A percentile compares a stretch with the other conserved stretches of the same genome.
These are phyloP conservation scores for Hirschioporus abietinus DNA, from an alignment of 768 basidiomycete genomes.

Conservation along the genomic window DNA sequence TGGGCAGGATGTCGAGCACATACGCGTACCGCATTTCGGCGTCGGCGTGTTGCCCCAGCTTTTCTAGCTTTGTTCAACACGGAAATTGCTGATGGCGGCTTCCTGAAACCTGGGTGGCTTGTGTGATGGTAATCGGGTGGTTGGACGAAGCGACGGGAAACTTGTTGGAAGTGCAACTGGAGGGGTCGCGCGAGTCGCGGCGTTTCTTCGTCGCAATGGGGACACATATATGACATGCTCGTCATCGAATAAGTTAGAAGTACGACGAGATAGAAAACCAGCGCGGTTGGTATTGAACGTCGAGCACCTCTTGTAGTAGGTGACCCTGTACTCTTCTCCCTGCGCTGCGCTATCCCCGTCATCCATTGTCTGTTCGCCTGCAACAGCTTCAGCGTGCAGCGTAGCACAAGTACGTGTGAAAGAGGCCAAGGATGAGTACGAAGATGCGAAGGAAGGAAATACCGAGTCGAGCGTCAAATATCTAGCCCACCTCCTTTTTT, in stretches of 20 bases:
- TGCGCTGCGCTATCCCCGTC: no score
- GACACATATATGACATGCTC: conserved; percentile 38
- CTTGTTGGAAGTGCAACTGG: conserved; percentile 9
- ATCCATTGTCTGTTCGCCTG: no score
- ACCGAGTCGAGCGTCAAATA: no score
- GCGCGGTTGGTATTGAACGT: no score
- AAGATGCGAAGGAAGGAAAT: no score
- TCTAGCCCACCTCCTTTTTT: no score
- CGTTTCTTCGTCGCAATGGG: conserved; percentile 34
- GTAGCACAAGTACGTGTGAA: no score
- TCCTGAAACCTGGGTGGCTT: conserved; percentile 24
- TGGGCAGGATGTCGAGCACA: conserved; percentile 66
- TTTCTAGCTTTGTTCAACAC: conserved; percentile 62
- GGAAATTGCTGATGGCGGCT: conserved; percentile 42
- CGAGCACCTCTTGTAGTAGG: no score
- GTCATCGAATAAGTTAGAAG: conserved; percentile 33
- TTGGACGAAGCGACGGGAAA: conserved; percentile 9
- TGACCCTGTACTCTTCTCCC: no score
- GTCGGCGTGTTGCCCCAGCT: conserved; percentile 83
- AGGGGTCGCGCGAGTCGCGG: conserved; percentile 20
- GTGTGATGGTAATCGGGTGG: conserved; percentile 20
- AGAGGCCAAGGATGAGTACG: no score
- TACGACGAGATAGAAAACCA: no score
- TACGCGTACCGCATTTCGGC: conserved; percentile 69
- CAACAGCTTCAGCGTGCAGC: no score